Evolutionary conservation across 257 asterid species (phyloP), one percentile per base, ranked within the genome.

Genomic region (Euphrasia confusa): DNA sequence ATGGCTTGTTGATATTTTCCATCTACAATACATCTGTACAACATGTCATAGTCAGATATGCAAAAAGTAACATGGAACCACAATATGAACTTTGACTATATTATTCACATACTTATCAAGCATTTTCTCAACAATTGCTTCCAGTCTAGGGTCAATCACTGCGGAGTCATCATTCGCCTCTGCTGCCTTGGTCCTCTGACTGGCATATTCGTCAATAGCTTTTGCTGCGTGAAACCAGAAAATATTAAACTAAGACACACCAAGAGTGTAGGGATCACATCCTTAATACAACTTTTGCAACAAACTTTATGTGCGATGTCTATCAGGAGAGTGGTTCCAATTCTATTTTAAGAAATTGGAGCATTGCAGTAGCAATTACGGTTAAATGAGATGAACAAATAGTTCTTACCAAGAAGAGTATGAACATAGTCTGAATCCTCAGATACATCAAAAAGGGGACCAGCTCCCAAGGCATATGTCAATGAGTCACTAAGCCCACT

Each of bases 181-280:
- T 14, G 91, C 91, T 40, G 87, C 89, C 68, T 73, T 88, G 54
- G 78, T 80, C 83, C 71, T 88, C 68, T 80, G 74, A 66, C 73
- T 79, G 33, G 89, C 94, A 73, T 88, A 88, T 58, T 88, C 96
- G 77, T 88, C 96, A 62, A 88, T 83, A 35, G 95, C 90, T 78
- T 88, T 88, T 67, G 90, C 95, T 87, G 81, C 47, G 39, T 17
- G 54, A 54, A 42, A 64, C 42, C 72, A 66, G 7, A 49, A 15
- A 2, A 14, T 49, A 49, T 49, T 13, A 49, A 49, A 14, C 11
- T 13, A 49, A 49, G 55, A 49, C 15, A 26, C 55, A 13, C 21
- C 21, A 49, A 49, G 15, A 15, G 24, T 37, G 17, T 15, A 49
- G 26, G 55, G 15, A 49, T 24, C 55, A 49, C 26, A 10, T 49